Conservation (phyloP, 2,329 filamentous ascomycete genomes). For the Pyrenophora seminiperda region DNA sequence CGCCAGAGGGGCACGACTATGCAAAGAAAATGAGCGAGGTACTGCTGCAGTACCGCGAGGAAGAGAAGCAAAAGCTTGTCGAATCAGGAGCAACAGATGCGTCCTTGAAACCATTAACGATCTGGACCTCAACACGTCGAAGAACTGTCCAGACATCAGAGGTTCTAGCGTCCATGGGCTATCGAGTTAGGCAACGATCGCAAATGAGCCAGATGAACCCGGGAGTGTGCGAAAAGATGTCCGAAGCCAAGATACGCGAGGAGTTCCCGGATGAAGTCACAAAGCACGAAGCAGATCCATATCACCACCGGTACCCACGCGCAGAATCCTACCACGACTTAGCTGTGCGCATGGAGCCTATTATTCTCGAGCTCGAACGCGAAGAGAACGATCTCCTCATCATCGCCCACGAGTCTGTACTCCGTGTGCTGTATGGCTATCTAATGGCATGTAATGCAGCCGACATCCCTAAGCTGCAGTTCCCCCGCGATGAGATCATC, state of each 20-base stretch:
- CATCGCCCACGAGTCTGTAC: slow-evolving; percentile 96
- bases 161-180: slow-evolving; percentile 77
- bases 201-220: slow-evolving; percentile 98
- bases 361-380: slow-evolving; percentile 94
- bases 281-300: slow-evolving; percentile 93
- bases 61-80: slow-evolving; percentile 73
- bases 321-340: slow-evolving; percentile 99
- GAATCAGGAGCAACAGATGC: slow-evolving; percentile 69
- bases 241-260: slow-evolving; percentile 77
- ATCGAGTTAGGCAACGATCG: slow-evolving; percentile 85
- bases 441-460: slow-evolving; percentile 97
- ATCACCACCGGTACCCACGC: slow-evolving; percentile 93
- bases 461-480: slow-evolving; percentile 90
- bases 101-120: slow-evolving; percentile 77
- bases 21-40: slow-evolving; percentile 72
- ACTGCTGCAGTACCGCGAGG: slow-evolving; percentile 79
- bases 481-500: slow-evolving; percentile 96
- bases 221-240: slow-evolving; percentile 92
- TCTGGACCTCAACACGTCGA: slow-evolving; percentile 94
- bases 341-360: slow-evolving; percentile 95
- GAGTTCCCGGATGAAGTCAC: slow-evolving; percentile 88
- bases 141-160: slow-evolving; percentile 90
- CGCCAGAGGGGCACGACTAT: slow-evolving; percentile 78
- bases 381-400: slow-evolving; percentile 98
- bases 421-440: slow-evolving; percentile 95